Conservation (phyloP, 768 basidiomycete species). For the Lactarius pseudohatsudake region DNA sequence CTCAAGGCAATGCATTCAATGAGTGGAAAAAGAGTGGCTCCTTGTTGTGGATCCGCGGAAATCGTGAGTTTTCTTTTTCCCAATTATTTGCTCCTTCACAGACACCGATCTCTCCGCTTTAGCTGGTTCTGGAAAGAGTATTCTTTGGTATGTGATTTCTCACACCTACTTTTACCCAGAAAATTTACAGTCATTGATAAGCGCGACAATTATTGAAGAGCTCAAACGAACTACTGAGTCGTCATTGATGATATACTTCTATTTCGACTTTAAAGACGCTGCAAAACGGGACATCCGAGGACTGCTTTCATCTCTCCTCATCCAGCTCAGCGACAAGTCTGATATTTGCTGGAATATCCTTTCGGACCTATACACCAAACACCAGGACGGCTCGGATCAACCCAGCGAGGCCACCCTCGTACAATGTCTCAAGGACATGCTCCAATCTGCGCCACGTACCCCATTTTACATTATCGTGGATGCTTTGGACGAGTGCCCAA, state of each 20-base stretch:
- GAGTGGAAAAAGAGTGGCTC: constrained; percentile 6
- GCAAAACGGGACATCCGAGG: not conserved
- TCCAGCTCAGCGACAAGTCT: not conserved
- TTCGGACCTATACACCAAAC: not conserved
- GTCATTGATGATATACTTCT: not conserved
- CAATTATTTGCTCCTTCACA: no score
- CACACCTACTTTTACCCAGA: no score
- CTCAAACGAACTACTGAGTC: not conserved
- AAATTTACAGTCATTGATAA: not conserved
- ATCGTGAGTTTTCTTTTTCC: not conserved
- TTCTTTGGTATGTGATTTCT: not conserved
- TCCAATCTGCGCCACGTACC: not conserved
- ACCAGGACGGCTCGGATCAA: not conserved
- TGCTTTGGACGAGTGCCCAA: constrained; percentile 8
- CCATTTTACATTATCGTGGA: not conserved
- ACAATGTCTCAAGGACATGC: not conserved
- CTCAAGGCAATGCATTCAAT: not conserved
- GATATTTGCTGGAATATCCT: not conserved
- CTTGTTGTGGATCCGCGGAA: constrained; percentile 16
- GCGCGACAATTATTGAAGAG: constrained; percentile 5
- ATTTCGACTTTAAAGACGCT: not conserved
- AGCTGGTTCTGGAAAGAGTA: constrained; percentile 14
- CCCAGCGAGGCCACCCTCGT: not conserved
- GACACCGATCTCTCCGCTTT: not conserved
- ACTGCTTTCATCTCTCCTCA: constrained; percentile 1